A percentile compares a stretch with the other conserved stretches of the same genome.
phyloP scores from a whole-genome alignment of 257 asterid species.

The Nicotiana otophora region DNA sequence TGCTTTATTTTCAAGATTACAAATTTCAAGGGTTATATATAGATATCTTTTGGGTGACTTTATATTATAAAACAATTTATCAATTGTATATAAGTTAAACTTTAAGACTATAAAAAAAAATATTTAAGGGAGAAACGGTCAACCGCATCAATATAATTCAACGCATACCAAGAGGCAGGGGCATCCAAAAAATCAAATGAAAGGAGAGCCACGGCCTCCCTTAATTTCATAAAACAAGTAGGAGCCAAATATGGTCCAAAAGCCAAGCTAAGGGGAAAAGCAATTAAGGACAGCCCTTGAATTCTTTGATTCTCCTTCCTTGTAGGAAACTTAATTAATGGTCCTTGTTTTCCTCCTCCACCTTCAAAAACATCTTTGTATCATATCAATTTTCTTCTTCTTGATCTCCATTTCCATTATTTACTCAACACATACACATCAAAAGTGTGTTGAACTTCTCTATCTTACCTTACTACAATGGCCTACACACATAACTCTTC shows the following conservation, averaged over 20 bases:
- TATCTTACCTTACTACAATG: constrained; percentile 7
- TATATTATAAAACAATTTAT: too few species aligned
- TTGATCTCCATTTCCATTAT: background rate
- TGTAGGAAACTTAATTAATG: background rate
- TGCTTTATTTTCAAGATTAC: too few species aligned
- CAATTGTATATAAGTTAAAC: too few species aligned
- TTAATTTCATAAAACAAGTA: background rate
- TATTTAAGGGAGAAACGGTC: background rate
- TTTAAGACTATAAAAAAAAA: background rate
- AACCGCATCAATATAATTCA: background rate
- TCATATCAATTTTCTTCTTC: background rate
- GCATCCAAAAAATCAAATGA: background rate
- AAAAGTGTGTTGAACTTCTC: background rate
- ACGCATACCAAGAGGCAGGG: background rate
- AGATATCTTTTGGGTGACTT: too few species aligned
- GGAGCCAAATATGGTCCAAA: background rate
- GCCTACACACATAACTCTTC: constrained; percentile 16
- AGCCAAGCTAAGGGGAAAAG: background rate
- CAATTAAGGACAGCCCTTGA: background rate
- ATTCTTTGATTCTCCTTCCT: background rate
- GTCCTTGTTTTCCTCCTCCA: background rate
- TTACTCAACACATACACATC: background rate
- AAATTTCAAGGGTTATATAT: too few species aligned
- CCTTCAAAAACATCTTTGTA: background rate
- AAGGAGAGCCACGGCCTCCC: background rate